These are phyloP conservation scores for Phialophora tarda DNA, from an alignment of 2,329 filamentous ascomycete genomes.

Conservation along the genomic window DNA sequence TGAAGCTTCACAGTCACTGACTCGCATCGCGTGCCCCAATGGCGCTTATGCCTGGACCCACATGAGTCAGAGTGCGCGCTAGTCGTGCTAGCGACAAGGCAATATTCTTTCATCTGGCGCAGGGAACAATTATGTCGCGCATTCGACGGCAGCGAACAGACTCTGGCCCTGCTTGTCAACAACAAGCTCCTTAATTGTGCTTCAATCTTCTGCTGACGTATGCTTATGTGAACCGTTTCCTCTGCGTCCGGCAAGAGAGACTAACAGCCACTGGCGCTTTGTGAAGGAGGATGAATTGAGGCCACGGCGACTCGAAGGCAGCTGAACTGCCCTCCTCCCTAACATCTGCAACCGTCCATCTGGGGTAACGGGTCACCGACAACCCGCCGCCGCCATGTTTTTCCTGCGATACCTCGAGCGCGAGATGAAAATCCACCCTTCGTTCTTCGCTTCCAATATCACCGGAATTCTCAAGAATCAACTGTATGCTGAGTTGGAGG, in stretches of 20 bases:
- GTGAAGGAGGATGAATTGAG: conserved; percentile 23
- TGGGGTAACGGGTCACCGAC: not conserved
- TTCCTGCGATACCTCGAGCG: conserved; percentile 98
- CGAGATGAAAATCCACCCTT: conserved; percentile 91
- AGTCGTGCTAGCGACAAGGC: not conserved
- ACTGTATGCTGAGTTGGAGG: conserved; percentile 90
- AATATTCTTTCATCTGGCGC: not conserved
- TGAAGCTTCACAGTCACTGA: not conserved
- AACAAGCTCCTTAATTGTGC: not conserved
- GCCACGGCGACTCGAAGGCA: conserved; percentile 9
- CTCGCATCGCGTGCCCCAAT: not conserved
- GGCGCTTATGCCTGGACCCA: not conserved
- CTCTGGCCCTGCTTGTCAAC: not conserved
- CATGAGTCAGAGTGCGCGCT: not conserved
- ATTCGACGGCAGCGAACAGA: not conserved
- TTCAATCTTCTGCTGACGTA: not conserved
- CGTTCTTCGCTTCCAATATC: conserved; percentile 94
- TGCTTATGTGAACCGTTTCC: not conserved
- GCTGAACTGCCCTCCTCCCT: conserved; percentile 2
- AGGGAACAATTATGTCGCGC: not conserved
- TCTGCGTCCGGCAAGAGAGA: not conserved
- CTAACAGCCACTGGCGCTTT: conserved; percentile 1
- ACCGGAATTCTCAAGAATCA: conserved; percentile 88
- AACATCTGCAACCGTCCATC: not conserved
- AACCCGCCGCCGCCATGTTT: conserved; percentile 69